Evolutionary conservation across 2,329 filamentous ascomycete species (phyloP).

Genomic region (Rutstroemia sp.): DNA sequence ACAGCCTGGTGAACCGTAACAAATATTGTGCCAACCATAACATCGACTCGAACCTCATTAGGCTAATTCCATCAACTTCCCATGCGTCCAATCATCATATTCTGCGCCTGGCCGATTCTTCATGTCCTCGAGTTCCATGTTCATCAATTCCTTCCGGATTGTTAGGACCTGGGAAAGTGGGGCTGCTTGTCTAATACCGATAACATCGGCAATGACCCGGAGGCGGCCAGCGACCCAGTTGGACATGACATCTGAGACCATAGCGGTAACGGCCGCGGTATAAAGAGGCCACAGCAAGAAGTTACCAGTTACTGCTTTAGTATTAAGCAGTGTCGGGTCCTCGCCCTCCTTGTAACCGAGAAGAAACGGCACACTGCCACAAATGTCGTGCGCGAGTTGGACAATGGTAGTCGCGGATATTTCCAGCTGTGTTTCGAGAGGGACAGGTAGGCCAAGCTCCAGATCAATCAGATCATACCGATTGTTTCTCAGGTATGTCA

Average conservation of each 20-base stretch:
- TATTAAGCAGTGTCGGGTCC: conserved; percentile 2
- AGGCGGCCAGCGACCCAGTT: conserved; percentile 22
- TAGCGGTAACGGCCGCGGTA: conserved; percentile 16
- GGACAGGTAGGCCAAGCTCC: conserved; percentile 1
- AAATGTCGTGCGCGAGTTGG: conserved; percentile 22
- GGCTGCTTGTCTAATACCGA: conserved; percentile 22
- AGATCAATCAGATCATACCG: conserved; percentile 1
- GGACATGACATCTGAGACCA: conserved; percentile 20
- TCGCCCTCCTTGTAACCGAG: conserved; percentile 13
- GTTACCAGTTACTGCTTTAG: conserved; percentile 19
- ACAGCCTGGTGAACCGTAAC: no score
- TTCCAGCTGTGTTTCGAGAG: conserved; percentile 15
- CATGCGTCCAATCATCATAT: conserved; percentile 3
- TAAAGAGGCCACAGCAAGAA: conserved; percentile 24
- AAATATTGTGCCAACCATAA: no score
- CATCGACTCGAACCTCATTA: neutral
- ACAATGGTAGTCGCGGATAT: conserved; percentile 13
- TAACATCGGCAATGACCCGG: conserved; percentile 19
- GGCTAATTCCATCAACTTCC: conserved; percentile 4
- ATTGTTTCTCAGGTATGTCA: conserved; percentile 15
- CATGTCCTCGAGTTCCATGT: conserved; percentile 7
- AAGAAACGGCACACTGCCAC: conserved; percentile 21
- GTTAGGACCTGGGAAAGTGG: conserved; percentile 15
- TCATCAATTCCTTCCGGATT: conserved; percentile 8
- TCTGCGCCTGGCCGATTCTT: neutral